phyloP scores from a whole-genome alignment of 768 basidiomycete genomes.

The Trametes maxima region DNA sequence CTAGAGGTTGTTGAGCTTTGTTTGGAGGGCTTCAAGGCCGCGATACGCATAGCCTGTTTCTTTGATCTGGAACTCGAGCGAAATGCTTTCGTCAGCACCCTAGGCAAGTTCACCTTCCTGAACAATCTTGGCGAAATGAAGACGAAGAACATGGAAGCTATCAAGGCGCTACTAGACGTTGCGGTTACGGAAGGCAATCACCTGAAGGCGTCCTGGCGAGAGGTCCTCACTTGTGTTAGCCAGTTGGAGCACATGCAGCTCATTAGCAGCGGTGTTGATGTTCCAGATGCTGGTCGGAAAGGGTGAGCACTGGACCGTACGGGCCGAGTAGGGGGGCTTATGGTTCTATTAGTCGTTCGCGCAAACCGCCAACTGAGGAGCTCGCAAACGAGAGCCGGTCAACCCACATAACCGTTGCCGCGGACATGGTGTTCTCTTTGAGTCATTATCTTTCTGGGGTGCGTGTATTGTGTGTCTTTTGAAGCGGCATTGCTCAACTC shows the following conservation, averaged over 20 bases:
- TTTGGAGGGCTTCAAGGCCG: constrained; percentile 93
- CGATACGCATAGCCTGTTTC: constrained; percentile 95
- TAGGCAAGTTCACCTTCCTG: constrained; percentile 95
- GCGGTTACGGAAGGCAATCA: constrained; percentile 97
- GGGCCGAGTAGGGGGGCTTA: constrained; percentile 34
- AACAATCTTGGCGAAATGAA: constrained; percentile 99
- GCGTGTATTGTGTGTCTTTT: constrained; percentile 35
- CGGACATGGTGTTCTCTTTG: constrained; percentile 98
- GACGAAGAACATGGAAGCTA: constrained; percentile 98
- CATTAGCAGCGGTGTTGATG: constrained; percentile 87
- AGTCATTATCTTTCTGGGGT: constrained; percentile 95
- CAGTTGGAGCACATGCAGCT: constrained; percentile 99
- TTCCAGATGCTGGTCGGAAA: constrained; percentile 74
- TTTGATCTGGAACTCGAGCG: constrained; percentile 97
- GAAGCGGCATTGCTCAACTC: constrained; percentile 15
- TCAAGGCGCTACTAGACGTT: constrained; percentile 91
- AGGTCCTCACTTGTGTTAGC: constrained; percentile 95
- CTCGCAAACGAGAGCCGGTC: constrained; percentile 96
- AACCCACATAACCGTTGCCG: constrained; percentile 96
- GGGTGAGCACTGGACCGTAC: constrained; percentile 53
- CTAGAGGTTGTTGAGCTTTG: constrained; percentile 89
- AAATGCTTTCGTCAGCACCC: constrained; percentile 97
- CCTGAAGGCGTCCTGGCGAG: constrained; percentile 94
- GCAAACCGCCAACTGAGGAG: constrained; percentile 84
- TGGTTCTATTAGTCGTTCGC: constrained; percentile 30